Conservation (phyloP, 2,329 filamentous ascomycete genomes). For the Xylaria digitata region DNA sequence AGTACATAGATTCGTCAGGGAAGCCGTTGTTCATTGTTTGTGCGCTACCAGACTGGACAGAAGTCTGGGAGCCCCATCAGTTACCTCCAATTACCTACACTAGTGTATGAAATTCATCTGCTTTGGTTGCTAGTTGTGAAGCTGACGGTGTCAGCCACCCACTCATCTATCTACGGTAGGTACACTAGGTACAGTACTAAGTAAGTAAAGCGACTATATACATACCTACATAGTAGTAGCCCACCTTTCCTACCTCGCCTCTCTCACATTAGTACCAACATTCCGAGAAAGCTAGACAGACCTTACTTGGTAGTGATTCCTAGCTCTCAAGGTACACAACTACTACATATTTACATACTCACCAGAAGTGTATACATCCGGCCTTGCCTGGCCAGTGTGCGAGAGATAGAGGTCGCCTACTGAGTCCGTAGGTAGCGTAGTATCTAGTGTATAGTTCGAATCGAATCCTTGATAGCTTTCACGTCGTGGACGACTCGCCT, state of each 20-base stretch:
- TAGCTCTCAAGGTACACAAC: background rate
- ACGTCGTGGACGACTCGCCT: conserved; percentile 7
- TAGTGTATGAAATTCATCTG: conserved; percentile 14
- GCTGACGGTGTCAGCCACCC: background rate
- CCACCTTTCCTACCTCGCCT: conserved; percentile 5
- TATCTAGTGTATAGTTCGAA: background rate
- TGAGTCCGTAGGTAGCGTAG: conserved; percentile 1
- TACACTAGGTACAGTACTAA: too few relatives aligned
- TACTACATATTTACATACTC: background rate
- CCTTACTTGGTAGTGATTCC: too few relatives aligned
- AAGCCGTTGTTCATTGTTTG: conserved; percentile 24
- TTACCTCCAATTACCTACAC: too few relatives aligned
- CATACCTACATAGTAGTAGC: background rate
- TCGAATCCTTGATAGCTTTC: conserved; percentile 19
- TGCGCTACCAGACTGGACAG: conserved; percentile 8
- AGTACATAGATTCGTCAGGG: conserved; percentile 31
- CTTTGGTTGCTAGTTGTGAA: conserved; percentile 6
- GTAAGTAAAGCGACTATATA: too few relatives aligned
- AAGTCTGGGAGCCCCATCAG: conserved; percentile 11
- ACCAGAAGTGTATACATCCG: background rate
- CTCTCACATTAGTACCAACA: conserved; percentile 1
- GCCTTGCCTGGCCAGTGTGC: conserved; percentile 1
- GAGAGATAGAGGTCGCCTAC: background rate
- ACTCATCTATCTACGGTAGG: too few relatives aligned
- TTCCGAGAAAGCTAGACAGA: conserved; percentile 6